A percentile compares a stretch with the other conserved stretches of the same genome.
Conservation (phyloP, 192 early-diverging fungal species). For the Entrophospora sp. region DNA sequence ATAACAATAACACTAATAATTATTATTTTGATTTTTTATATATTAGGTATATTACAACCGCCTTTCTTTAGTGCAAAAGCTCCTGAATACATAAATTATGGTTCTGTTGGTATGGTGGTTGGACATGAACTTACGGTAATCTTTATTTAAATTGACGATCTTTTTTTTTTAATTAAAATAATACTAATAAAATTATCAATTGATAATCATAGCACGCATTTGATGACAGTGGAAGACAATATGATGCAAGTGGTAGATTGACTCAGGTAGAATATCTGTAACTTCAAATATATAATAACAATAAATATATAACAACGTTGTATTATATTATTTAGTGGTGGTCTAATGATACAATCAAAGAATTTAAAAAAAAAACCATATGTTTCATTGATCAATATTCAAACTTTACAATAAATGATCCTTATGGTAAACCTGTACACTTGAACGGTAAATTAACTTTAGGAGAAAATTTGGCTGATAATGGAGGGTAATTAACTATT, state of each 20-base stretch:
- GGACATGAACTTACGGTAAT: conserved; percentile 72
- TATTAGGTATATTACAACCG: conserved; percentile 42
- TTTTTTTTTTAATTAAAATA: not conserved
- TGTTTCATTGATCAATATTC: conserved; percentile 65
- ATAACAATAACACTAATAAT: not conserved
- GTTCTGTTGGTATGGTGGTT: conserved; percentile 56
- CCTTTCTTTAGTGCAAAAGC: conserved; percentile 50
- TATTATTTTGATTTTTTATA: not conserved
- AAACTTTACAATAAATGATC: conserved; percentile 36
- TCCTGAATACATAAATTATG: conserved; percentile 59
- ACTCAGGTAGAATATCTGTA: conserved; percentile 20
- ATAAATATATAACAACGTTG: not conserved
- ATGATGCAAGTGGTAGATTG: conserved; percentile 44
- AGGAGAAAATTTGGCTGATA: conserved; percentile 62
- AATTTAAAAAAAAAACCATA: conserved; percentile 42
- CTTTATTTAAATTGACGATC: conserved; percentile 16
- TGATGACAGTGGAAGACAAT: conserved; percentile 49
- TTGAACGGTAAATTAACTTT: conserved; percentile 53
- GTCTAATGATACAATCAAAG: conserved; percentile 47
- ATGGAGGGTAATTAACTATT: conserved; percentile 45
- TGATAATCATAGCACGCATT: conserved; percentile 50
- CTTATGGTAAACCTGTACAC: conserved; percentile 27
- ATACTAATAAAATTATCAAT: not conserved
- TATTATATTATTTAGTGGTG: conserved; percentile 48
- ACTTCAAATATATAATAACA: not conserved